A percentile compares a stretch with the other conserved stretches of the same genome.
Evolutionary conservation across 202 grass and related monocot species (phyloP).

Genomic region (Panicum virgatum): DNA sequence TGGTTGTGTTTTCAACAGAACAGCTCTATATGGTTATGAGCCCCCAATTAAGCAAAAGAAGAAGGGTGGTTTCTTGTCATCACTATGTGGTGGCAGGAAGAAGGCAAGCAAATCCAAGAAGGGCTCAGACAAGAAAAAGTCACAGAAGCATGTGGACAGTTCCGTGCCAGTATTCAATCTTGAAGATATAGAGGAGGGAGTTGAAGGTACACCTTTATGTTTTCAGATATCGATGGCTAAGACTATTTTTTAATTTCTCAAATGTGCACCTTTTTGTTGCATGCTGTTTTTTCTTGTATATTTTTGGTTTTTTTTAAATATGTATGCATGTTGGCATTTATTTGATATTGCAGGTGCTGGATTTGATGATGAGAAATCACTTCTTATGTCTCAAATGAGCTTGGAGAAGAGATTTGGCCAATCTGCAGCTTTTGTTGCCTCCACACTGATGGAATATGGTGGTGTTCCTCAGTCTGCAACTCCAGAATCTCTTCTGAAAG

Average conservation of each 20-base stretch:
- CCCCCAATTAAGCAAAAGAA: conserved; percentile 79
- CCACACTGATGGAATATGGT: conserved; percentile 97
- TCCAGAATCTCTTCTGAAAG: conserved; percentile 95
- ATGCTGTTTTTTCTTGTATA: background rate
- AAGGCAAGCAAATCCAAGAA: conserved; percentile 82
- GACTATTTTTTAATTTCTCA: background rate
- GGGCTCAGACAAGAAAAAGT: conserved; percentile 88
- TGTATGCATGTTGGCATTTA: conserved; percentile 35
- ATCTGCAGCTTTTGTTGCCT: conserved; percentile 90
- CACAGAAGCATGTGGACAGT: conserved; percentile 85
- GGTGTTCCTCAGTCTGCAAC: conserved; percentile 98
- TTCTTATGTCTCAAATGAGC: conserved; percentile 99
- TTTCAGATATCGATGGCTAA: conserved; percentile 10
- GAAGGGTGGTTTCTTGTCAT: conserved; percentile 64
- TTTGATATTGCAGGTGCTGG: conserved; percentile 66
- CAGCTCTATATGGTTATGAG: conserved; percentile 85
- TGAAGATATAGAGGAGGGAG: conserved; percentile 95
- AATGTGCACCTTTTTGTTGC: conserved; percentile 1
- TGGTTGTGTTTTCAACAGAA: conserved; percentile 85
- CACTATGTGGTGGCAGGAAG: conserved; percentile 76
- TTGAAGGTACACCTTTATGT: conserved; percentile 71
- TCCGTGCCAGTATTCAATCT: conserved; percentile 90
- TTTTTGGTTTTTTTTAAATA: conserved; percentile 15
- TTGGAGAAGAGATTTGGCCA: conserved; percentile 99
- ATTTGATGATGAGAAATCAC: conserved; percentile 99